Base-by-base conservation (phyloP, 345 rosid species). In the Murraya paniculata region DNA sequence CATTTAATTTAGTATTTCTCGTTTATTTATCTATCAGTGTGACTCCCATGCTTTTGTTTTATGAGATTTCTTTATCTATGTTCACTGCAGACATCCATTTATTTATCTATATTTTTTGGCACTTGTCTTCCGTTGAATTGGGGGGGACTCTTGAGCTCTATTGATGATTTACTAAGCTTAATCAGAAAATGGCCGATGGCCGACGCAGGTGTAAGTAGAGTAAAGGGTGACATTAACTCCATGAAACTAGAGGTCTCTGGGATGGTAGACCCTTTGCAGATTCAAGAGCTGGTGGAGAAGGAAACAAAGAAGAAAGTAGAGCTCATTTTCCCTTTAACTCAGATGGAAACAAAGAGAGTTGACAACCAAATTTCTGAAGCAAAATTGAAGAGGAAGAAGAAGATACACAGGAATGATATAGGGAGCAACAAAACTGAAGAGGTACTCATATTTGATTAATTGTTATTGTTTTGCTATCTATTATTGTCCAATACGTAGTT, bases 161-260 rank as follows among this genome's bases (percentile, higher is more conserved):
- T 41, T 74, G 5, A 28, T 21, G 25, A 33, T 60, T 30, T 31
- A 13, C 28, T 74, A 59, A 21, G n/a, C n/a, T n/a, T 25, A 31
- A 60, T 41, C 41, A 45, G 7, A 19, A 41, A 41, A 61, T 45
- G n/a, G 30, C 13, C 14, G 19, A 14, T 61, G 68, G 10, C 25
- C 9, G 36, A 60, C 59, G 76, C 35, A 74, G 77, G 77, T 39
- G 77, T 74, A 18, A 39, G 41, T 21, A 60, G 30, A 0, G 77
- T 62, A 41, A 41, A 61, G 58, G 41, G 39, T 39, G 68, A 41
- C 55, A 6, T 1, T 27, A 41, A 28, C 41, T 61, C 59, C 25
- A 62, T 58, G 59, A 61, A 41, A 28, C 68, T 74, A 3, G 59
- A 39, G 77, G 68, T 74, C 21, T 45, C 9, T 25, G 77, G 69